Percentiles rank a stretch among this genome's conserved stretches.
phyloP scores from a whole-genome alignment of 176 grass and related monocot species.

The Aegilops tauschii region DNA sequence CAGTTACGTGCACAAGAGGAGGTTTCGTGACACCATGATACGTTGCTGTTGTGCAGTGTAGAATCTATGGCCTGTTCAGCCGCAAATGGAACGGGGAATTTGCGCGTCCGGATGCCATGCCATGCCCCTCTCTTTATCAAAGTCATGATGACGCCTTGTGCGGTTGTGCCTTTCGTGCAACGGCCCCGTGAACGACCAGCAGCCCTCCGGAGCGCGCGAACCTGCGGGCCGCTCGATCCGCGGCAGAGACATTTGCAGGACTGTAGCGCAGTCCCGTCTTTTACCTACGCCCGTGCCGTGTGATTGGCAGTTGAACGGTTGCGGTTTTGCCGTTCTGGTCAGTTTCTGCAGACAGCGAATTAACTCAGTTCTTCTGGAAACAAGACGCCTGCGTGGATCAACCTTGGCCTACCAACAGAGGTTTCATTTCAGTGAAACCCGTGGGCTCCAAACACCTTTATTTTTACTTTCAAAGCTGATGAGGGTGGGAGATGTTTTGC shows the following conservation, averaged over 20 bases:
- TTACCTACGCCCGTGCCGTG: not conserved
- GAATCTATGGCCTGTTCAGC: not conserved
- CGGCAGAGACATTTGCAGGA: not conserved
- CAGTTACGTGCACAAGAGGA: not conserved
- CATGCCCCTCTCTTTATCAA: not conserved
- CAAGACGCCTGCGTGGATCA: not conserved
- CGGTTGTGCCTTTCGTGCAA: not conserved
- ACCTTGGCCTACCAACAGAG: not conserved
- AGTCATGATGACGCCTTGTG: not conserved
- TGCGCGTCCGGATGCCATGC: not conserved
- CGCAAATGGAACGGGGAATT: not conserved
- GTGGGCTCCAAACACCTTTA: too few species aligned
- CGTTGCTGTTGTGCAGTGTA: not conserved
- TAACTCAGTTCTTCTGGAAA: not conserved
- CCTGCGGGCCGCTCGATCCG: not conserved
- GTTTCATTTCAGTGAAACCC: not conserved
- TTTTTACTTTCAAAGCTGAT: not conserved
- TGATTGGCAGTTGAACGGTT: not conserved
- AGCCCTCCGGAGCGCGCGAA: not conserved
- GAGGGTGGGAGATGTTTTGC: not conserved
- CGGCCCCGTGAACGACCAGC: conserved; percentile 15
- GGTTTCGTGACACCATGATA: not conserved
- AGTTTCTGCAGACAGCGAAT: not conserved
- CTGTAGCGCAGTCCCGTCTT: not conserved
- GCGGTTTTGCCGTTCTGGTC: not conserved